phyloP scores from a whole-genome alignment of 129 eudicot genomes.

The Tagetes erecta region DNA sequence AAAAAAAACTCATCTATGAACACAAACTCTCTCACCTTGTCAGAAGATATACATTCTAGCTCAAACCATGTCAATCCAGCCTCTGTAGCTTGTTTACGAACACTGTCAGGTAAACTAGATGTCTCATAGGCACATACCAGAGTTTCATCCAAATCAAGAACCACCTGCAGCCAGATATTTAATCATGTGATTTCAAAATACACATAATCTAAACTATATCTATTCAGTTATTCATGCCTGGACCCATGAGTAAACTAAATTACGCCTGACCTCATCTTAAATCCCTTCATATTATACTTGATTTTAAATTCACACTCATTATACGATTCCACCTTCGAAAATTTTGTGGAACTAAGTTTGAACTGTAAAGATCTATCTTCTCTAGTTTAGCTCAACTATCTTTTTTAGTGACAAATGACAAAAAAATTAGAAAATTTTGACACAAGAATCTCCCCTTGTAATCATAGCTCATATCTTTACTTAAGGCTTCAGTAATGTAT shows the following conservation, averaged over 20 bases:
- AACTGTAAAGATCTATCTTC: neutral
- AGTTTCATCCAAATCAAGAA: constrained; percentile 98
- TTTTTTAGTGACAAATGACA: neutral
- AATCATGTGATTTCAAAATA: constrained; percentile 9
- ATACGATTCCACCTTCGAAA: neutral
- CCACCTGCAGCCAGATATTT: constrained; percentile 66
- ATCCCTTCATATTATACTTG: neutral
- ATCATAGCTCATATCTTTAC: constrained; percentile 10
- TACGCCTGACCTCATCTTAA: constrained; percentile 2
- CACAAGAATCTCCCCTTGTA: neutral
- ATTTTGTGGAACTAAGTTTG: neutral
- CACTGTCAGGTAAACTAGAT: constrained; percentile 77
- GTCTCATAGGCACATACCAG: constrained; percentile 96
- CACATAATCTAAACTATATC: neutral
- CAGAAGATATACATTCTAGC: constrained; percentile 89
- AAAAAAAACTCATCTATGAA: neutral
- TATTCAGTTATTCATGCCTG: neutral
- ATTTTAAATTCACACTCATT: neutral
- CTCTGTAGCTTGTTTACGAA: constrained; percentile 84
- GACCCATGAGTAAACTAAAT: constrained; percentile 3
- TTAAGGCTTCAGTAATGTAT: constrained; percentile 7
- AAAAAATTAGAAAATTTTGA: neutral
- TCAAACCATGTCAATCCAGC: constrained; percentile 98
- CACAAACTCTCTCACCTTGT: constrained; percentile 48
- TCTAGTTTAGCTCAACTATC: neutral